A percentile compares a stretch with the other conserved stretches of the same genome.
phyloP scores from a whole-genome alignment of 2,329 filamentous ascomycete genomes.

The Xylariaceae sp. region DNA sequence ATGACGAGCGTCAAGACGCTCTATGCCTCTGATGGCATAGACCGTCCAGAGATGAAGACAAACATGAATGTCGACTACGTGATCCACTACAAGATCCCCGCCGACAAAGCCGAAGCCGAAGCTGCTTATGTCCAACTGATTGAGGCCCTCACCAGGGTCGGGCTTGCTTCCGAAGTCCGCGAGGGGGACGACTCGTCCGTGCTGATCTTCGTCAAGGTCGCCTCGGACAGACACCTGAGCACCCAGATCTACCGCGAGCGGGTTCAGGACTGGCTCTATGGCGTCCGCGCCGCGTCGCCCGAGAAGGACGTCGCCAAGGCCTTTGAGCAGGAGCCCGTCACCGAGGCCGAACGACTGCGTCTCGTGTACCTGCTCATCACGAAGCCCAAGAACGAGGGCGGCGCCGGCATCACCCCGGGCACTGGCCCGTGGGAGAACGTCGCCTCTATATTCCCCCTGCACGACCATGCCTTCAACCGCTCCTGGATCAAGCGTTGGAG shows the following conservation, averaged over 20 bases:
- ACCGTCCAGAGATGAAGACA: constrained; percentile 19
- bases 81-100: constrained; percentile 66
- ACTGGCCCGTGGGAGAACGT: constrained; percentile 66
- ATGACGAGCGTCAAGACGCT: constrained; percentile 21
- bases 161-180: constrained; percentile 83
- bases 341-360: constrained; percentile 79
- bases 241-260: constrained; percentile 80
- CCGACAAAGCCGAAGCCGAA: constrained; percentile 59
- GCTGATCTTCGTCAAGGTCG: constrained; percentile 75
- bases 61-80: constrained; percentile 74
- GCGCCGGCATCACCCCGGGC: constrained; percentile 67
- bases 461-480: constrained; percentile 69
- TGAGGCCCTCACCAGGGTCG: constrained; percentile 64
- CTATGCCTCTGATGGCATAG: constrained; percentile 19
- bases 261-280: constrained; percentile 89
- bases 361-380: constrained; percentile 82
- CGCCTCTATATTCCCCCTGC: constrained; percentile 68
- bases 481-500: constrained; percentile 69
- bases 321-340: constrained; percentile 67
- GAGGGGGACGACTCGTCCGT: constrained; percentile 68
- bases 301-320: constrained; percentile 62
- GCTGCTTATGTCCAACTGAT: constrained; percentile 72
- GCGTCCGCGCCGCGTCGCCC: constrained; percentile 71
- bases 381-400: constrained; percentile 64
- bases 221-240: constrained; percentile 65